Conservation (phyloP, 2,329 filamentous ascomycete genomes). For the Alternaria sp. region DNA sequence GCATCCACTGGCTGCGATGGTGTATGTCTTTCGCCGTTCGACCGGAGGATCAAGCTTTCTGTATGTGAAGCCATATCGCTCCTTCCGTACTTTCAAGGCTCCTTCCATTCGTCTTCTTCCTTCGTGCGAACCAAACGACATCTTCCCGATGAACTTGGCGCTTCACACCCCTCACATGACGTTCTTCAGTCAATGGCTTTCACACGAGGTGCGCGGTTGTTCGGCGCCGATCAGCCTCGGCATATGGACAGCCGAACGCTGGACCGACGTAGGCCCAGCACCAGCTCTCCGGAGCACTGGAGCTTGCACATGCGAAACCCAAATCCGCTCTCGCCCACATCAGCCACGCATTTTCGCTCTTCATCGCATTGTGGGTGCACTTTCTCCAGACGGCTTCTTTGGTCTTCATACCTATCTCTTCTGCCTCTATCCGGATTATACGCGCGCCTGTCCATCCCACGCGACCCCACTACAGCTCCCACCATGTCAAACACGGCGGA, state of each 20-base stretch:
- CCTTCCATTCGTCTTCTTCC: not conserved
- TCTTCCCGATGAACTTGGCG: not conserved
- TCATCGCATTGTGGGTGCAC: not conserved
- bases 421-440: constrained; percentile 8
- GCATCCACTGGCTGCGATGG: not conserved
- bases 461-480: constrained; percentile 8
- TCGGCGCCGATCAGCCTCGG: constrained; percentile 30
- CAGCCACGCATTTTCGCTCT: constrained; percentile 9
- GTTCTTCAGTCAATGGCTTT: not conserved
- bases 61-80: not conserved
- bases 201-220: constrained; percentile 4
- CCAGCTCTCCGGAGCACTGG: constrained; percentile 31
- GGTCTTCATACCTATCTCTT: not conserved
- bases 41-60: not conserved
- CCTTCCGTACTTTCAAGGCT: accelerated
- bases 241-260: constrained; percentile 26
- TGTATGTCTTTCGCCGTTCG: not conserved
- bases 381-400: not conserved
- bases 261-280: constrained; percentile 32
- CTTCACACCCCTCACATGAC: not conserved
- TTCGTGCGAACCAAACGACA: not conserved
- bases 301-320: constrained; percentile 35
- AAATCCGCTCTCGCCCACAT: constrained; percentile 20
- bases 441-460: not conserved
- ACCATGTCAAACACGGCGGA: constrained; percentile 35